phyloP scores from a whole-genome alignment of 495 filamentous ascomycete species.

The Hyaloscypha bicolor region DNA sequence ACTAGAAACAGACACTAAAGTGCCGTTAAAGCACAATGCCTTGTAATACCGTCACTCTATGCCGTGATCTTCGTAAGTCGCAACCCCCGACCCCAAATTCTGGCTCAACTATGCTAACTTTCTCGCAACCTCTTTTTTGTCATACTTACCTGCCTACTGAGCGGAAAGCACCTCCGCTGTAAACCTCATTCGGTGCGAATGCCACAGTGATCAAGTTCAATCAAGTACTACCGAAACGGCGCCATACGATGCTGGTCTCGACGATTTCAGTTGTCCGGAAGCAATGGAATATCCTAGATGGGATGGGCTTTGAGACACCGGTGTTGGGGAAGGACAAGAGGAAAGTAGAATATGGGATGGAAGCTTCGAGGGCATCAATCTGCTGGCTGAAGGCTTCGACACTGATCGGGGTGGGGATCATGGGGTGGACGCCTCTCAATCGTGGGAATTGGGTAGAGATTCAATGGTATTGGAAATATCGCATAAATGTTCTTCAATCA shows the following conservation, averaged over 20 bases:
- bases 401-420: background rate
- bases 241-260: background rate
- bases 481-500: background rate
- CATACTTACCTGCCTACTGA: background rate
- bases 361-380: background rate
- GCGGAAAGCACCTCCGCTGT: slow-evolving; percentile 1
- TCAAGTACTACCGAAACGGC: background rate
- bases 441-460: background rate
- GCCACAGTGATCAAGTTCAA: slow-evolving; percentile 1
- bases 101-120: background rate
- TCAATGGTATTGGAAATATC: slow-evolving; percentile 1
- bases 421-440: background rate
- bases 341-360: background rate
- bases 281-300: background rate
- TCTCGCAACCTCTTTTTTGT: background rate
- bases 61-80: background rate
- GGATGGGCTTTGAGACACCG: background rate
- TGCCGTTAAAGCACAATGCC: too few species aligned
- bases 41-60: too few species aligned
- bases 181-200: background rate
- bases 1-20: too few species aligned
- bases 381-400: background rate
- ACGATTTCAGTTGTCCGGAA: background rate
- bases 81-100: background rate
- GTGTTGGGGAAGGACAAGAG: background rate